These are phyloP conservation scores for Camelina neglecta DNA, from an alignment of 345 rosid genomes.

Conservation along the genomic window DNA sequence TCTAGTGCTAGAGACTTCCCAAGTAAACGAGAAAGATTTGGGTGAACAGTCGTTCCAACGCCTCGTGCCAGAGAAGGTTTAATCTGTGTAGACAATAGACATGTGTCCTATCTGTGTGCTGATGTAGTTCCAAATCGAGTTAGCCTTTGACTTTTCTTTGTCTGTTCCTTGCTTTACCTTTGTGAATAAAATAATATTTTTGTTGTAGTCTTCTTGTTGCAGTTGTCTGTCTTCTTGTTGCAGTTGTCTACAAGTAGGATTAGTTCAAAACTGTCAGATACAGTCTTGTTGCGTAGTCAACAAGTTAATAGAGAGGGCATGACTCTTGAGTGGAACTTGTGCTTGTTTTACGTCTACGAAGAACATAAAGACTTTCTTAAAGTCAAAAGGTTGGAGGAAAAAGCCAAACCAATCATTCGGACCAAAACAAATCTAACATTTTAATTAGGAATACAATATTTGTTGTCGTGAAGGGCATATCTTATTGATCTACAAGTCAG, in stretches of 20 bases:
- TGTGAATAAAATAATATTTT: background rate
- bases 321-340: background rate
- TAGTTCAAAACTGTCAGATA: slow-evolving; percentile 10
- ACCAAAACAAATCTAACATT: slow-evolving; percentile 13
- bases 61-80: slow-evolving; percentile 29
- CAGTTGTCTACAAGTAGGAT: background rate
- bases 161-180: background rate
- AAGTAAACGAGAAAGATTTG: slow-evolving; percentile 13
- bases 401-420: slow-evolving; percentile 5
- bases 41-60: slow-evolving; percentile 38
- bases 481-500: slow-evolving; percentile 4
- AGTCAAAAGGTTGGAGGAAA: slow-evolving; percentile 41
- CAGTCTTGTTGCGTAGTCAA: slow-evolving; percentile 31
- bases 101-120: slow-evolving; percentile 76
- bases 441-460: background rate
- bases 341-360: slow-evolving; percentile 12
- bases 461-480: slow-evolving; percentile 26
- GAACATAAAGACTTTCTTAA: slow-evolving; percentile 19
- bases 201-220: background rate
- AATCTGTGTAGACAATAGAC: slow-evolving; percentile 50
- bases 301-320: slow-evolving; percentile 12
- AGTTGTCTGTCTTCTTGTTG: background rate
- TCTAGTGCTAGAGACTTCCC: background rate
- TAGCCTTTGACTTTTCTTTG: slow-evolving; percentile 4
- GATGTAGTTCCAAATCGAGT: slow-evolving; percentile 42